Conservation (phyloP, 2,329 filamentous ascomycete genomes). For the Eutypella sp. region DNA sequence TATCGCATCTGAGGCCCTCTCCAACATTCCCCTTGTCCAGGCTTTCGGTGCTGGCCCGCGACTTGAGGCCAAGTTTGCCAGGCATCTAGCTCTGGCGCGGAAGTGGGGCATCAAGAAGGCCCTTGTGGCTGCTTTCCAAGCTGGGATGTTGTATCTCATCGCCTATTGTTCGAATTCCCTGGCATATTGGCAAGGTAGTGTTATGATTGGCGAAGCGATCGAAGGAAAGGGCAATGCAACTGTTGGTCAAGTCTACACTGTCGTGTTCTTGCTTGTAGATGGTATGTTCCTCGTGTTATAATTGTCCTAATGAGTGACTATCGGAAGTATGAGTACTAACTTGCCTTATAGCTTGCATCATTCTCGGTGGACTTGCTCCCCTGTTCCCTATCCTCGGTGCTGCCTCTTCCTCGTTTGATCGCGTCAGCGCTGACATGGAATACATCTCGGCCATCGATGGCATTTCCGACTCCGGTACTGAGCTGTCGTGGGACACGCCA, state of each 20-base stretch:
- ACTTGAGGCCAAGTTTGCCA: conserved; percentile 55
- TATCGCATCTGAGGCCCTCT: conserved; percentile 58
- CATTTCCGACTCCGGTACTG: conserved; percentile 3
- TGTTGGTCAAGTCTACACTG: conserved; percentile 39
- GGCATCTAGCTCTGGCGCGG: conserved; percentile 44
- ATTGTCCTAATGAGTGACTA: neutral
- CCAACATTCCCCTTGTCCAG: conserved; percentile 57
- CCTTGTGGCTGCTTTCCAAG: conserved; percentile 49
- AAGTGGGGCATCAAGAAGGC: conserved; percentile 55
- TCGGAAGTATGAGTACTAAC: conserved; percentile 10
- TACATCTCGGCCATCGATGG: conserved; percentile 36
- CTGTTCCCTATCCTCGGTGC: conserved; percentile 57
- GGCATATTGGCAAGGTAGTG: conserved; percentile 63
- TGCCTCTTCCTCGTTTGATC: conserved; percentile 53
- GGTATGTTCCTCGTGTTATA: conserved; percentile 18
- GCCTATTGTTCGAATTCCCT: conserved; percentile 63
- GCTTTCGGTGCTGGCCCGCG: conserved; percentile 56
- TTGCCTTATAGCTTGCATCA: conserved; percentile 44
- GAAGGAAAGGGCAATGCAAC: conserved; percentile 23
- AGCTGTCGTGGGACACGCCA: conserved; percentile 5
- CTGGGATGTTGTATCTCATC: conserved; percentile 61
- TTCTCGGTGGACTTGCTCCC: conserved; percentile 58
- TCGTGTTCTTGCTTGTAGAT: conserved; percentile 50
- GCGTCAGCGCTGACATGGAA: conserved; percentile 55
- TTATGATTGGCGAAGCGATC: conserved; percentile 34